Evolutionary conservation across 148 eudicot genomes (phyloP), one percentile per base, ranked within the genome.

Genomic region (Arbutus unedo): DNA sequence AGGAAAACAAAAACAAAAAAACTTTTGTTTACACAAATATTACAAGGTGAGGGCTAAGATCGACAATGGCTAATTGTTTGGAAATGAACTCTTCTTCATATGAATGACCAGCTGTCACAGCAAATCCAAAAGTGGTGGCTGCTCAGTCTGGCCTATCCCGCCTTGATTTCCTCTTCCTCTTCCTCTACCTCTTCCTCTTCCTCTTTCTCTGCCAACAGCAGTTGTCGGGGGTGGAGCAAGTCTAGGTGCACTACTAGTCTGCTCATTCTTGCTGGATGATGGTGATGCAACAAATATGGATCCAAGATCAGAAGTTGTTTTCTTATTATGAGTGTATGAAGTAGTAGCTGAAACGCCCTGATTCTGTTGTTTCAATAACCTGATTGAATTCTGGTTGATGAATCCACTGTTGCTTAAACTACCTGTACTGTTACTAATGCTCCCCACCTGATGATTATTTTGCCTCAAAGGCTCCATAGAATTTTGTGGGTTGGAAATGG

Each of bases 181-280:
- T 81, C 95, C 97, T 85, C 94, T 84, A 45, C 95, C 95, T 83
- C 82, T 31, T 49, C 75, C 82, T 80, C 95, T 89, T 68, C 94
- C 98, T 78, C 98, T 89, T 41, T 91, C 96, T 89, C 94, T 89
- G 21, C 98, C 98, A 48, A 94, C 91, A 83, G 94, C 89, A 75
- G 91, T 94, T 48, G 90, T 51, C 3, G 99, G 99, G 23, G 99
- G 99, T 19, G 99, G 99, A 76, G 99, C 99, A 75, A 96, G 89
- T 86, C 89, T 93, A 59, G 81, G 92, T 77, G 98, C 97, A 66
- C 43, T 66, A 23, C 71, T 15, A 81, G 85, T 83, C 62, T 85
- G 87, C 49, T 90, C 93, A 80, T 76, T 91, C 83, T 87, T 93
- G 74, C 84, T 75, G 10, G 99, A 82, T 66, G 71, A 66, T 25